Base-by-base conservation (phyloP, 176 grass and related monocot species). In the Avena sativa region DNA sequence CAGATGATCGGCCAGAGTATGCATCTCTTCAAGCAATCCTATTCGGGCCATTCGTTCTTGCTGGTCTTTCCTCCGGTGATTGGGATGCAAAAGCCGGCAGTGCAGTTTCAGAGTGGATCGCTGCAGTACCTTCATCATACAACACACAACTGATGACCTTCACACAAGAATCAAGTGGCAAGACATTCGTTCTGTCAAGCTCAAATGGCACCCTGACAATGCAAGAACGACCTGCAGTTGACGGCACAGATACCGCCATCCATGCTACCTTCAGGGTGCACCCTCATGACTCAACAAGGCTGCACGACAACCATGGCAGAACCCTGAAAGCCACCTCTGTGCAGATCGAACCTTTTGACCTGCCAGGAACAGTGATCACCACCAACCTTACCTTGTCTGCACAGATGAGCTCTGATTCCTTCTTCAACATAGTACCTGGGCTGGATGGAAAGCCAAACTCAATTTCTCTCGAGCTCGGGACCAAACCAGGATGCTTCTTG, bases 11-110 rank as follows among this genome's bases (percentile, higher is more conserved):
- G 74, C 77, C 74, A 2, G 94, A 93, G 71, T 94, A 90, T 81
- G 88, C 83, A 75, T 92, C 94, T 34, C 75, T 99, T 81, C 94
- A 96, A 79, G 92, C 94, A 79, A 44, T 96, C 40, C 86, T 99
- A 71, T 99, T 96, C 30, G 97, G 92, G 8, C 94, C 94, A 71
- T 96, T 87, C 34, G 87, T 97, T 88, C 97, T 99, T 61, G 89
- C 87, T 64, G 97, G 94, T 62, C 62, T 99, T 64, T 90, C 97
- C 62, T 71, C 83, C 0, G 85, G 92, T 25, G 87, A 96, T 63
- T 94, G 86, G 94, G 74, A 94, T 62, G 80, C 78, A 0, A 93
- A 96, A 75, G 78, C 87, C 1, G 32, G 83, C 15, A 86, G 62
- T 76, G 76, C 72, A 69, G 59, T 96, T 79, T 93, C 94, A 7